Percentiles rank a stretch among this genome's conserved stretches.
These are phyloP conservation scores for Gyromitra esculenta DNA, from an alignment of 2,329 filamentous ascomycete genomes.

Conservation along the genomic window DNA sequence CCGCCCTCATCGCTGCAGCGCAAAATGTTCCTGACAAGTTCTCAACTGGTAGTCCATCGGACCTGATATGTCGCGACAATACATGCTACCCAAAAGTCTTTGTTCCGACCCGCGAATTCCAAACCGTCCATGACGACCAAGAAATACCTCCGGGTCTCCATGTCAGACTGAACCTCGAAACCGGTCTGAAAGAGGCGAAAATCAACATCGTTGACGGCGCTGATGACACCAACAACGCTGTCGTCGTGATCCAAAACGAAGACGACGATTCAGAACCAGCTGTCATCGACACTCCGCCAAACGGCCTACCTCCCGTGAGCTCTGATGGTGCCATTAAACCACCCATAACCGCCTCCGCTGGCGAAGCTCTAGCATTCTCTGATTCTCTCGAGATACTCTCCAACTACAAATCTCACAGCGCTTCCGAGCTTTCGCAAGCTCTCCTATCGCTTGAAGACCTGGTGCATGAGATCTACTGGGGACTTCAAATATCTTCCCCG, in stretches of 20 bases:
- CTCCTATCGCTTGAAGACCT: conserved; percentile 71
- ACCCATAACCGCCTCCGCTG: conserved; percentile 31
- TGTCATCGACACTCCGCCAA: conserved; percentile 53
- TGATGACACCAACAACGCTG: conserved; percentile 64
- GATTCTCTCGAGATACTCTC: conserved; percentile 46
- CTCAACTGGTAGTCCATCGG: conserved; percentile 55
- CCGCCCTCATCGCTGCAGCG: conserved; percentile 27
- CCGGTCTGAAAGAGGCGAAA: conserved; percentile 73
- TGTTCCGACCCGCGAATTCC: conserved; percentile 72
- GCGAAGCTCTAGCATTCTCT: conserved; percentile 60
- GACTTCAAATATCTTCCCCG: conserved; percentile 70
- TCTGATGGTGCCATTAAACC: conserved; percentile 49
- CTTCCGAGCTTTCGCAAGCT: conserved; percentile 50
- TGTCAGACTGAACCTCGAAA: conserved; percentile 72
- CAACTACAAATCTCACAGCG: conserved; percentile 26
- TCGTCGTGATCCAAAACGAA: conserved; percentile 67
- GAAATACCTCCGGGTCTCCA: conserved; percentile 73
- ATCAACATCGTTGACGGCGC: conserved; percentile 66
- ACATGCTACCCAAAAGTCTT: conserved; percentile 75
- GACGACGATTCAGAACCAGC: conserved; percentile 52
- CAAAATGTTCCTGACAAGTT: conserved; percentile 37
- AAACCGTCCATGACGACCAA: conserved; percentile 71
- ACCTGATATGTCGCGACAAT: conserved; percentile 70
- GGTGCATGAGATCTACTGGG: conserved; percentile 76
- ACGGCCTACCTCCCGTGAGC: conserved; percentile 25